phyloP scores from a whole-genome alignment of 495 filamentous ascomycete species.

The Clohesyomyces aquaticus region DNA sequence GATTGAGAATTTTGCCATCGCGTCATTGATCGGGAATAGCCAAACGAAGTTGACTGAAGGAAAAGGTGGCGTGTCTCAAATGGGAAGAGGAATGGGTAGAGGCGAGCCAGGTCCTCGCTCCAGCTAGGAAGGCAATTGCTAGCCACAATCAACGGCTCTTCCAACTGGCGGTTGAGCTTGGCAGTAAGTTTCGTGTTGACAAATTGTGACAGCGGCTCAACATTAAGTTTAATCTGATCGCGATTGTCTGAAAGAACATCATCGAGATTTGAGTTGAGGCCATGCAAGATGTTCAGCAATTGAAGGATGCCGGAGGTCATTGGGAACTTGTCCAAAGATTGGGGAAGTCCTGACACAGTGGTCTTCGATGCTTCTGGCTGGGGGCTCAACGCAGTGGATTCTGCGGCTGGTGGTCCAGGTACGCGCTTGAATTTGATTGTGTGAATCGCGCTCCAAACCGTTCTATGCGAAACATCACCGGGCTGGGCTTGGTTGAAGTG shows the following conservation, averaged over 20 bases:
- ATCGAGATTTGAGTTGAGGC: conserved; percentile 91
- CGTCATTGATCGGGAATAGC: conserved; percentile 96
- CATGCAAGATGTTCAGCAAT: conserved; percentile 87
- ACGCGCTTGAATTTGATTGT: conserved; percentile 90
- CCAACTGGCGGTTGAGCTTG: conserved; percentile 96
- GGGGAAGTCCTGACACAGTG: conserved; percentile 66
- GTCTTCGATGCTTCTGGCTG: conserved; percentile 53
- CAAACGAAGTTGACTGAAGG: conserved; percentile 96
- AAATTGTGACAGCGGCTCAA: conserved; percentile 91
- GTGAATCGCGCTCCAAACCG: conserved; percentile 87
- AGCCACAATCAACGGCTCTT: conserved; percentile 97
- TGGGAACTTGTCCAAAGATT: conserved; percentile 81
- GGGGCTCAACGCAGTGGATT: conserved; percentile 67
- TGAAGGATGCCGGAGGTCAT: conserved; percentile 85
- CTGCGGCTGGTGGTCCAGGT: conserved; percentile 81
- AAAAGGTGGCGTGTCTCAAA: conserved; percentile 98
- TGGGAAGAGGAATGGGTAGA: conserved; percentile 98
- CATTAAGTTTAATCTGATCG: conserved; percentile 67
- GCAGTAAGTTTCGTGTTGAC: conserved; percentile 99
- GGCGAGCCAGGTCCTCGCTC: conserved; percentile 94
- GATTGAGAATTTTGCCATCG: conserved; percentile 93
- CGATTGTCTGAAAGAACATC: conserved; percentile 93
- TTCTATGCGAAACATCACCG: conserved; percentile 71
- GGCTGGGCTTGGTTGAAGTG: conserved; percentile 69
- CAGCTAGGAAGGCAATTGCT: conserved; percentile 95